Base-by-base conservation (phyloP, 352 stramenopile species). In the Phytopythium vexans region DNA sequence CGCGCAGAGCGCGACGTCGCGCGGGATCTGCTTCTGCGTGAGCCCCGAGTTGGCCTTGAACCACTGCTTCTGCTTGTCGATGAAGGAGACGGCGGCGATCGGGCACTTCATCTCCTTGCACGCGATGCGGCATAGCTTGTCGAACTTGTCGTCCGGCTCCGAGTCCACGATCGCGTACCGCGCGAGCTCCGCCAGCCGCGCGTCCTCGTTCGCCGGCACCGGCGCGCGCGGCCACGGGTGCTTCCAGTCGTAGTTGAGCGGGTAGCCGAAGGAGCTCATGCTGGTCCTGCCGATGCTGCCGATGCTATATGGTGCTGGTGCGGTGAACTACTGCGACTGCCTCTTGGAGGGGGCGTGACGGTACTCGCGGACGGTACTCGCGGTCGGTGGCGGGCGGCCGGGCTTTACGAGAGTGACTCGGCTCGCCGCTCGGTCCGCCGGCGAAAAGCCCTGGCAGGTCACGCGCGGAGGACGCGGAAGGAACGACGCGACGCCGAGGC, bases 101-200 rank as follows among this genome's bases (percentile, higher is more conserved):
- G 83, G 83, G 42, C 83, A 91, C 74, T 93, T 91, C 83, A 93
- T 91, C 61, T 91, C 83, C 57, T 93, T 93, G 73, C 83, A 91
- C 61, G 83, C 83, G 47, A 93, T 91, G 51, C 80, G 80, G 62
- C 83, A 93, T 40, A 93, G 73, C 64, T 91, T 93, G 68, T 93
- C 82, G 59, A 93, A 93, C 62, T 88, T 87, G 43, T 93, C 83
- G 44, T 94, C 83, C 49, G 74, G 73, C 50, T 89, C 77, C 55
- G 83, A 89, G 66, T 94, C 83, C 46, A 94, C 50, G 49, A 94
- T 94, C 48, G 74, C 66, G 72, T 91, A 94, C 12, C 75, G 65
- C 21, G 62, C 59, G 31, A 94, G 63, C 55, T 90, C 80, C 3
- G 63, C 68, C 32, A 94, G 61, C 0, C 83, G 83, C 32, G 65